These are phyloP conservation scores for Coprinopsis marcescibilis DNA, from an alignment of 768 basidiomycete species.

Conservation along the genomic window DNA sequence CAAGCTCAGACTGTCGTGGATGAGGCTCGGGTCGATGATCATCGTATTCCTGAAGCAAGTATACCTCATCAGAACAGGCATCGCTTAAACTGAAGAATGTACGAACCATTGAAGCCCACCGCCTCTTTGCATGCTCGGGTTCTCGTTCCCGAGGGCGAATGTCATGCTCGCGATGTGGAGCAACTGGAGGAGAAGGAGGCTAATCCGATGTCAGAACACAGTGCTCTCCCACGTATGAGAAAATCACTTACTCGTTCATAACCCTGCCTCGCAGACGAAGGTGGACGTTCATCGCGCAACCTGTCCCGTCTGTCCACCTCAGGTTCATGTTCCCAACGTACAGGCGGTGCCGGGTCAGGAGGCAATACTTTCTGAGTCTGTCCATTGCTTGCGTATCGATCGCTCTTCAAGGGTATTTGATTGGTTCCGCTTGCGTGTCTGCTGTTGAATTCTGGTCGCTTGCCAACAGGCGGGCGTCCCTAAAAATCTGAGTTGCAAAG, in stretches of 20 bases:
- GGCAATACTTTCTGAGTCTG: not conserved
- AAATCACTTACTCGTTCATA: constrained; percentile 2
- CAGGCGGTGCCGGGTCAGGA: not conserved
- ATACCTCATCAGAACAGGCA: no score
- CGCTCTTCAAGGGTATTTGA: not conserved
- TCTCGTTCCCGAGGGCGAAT: not conserved
- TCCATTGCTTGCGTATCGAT: not conserved
- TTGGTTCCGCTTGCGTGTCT: not conserved
- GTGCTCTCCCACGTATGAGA: not conserved
- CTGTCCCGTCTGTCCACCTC: not conserved
- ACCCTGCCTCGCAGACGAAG: not conserved
- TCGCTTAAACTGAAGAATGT: no score
- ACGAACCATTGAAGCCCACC: no score
- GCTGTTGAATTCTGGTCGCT: no score
- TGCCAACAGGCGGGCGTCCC: no score
- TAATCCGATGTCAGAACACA: not conserved
- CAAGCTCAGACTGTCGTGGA: no score
- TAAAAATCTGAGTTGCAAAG: no score
- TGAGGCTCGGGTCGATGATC: no score
- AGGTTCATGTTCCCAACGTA: not conserved
- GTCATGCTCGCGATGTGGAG: not conserved
- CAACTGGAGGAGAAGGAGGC: not conserved
- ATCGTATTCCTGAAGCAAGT: no score
- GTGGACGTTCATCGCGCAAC: not conserved
- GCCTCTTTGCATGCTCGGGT: no score